Evolutionary conservation across 768 basidiomycete genomes (phyloP).

Genomic region (Pisolithus orientalis): DNA sequence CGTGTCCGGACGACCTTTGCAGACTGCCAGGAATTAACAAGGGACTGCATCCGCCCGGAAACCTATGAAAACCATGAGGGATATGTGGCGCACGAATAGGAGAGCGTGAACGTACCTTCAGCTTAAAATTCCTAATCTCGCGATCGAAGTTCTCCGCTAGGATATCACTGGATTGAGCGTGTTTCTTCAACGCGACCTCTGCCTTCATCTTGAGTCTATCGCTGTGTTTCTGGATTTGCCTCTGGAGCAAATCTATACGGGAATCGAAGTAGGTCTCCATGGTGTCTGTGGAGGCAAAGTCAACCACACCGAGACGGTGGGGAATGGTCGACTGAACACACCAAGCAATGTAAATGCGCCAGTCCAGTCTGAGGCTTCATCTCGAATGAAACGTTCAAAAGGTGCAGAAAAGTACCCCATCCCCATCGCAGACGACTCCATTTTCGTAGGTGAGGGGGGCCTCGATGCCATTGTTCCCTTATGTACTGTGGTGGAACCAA

Average conservation of each 20-base stretch:
- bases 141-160: conserved; percentile 76
- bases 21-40: conserved; percentile 89
- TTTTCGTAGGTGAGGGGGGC: conserved; percentile 33
- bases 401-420: conserved; percentile 58
- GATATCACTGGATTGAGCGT: conserved; percentile 46
- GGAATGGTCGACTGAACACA: conserved; percentile 27
- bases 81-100: not conserved
- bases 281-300: conserved; percentile 53
- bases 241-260: conserved; percentile 74
- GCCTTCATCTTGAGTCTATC: conserved; percentile 78
- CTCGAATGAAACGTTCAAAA: conserved; percentile 69
- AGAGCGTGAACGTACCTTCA: conserved; percentile 43
- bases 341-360: conserved; percentile 84
- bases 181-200: conserved; percentile 73
- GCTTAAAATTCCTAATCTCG: conserved; percentile 80
- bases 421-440: conserved; percentile 24
- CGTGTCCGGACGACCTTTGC: conserved; percentile 79
- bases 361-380: conserved; percentile 71
- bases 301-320: not conserved
- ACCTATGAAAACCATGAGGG: conserved; percentile 43
- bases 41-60: conserved; percentile 66
- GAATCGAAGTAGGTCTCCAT: conserved; percentile 95
- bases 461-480: conserved; percentile 25
- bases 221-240: conserved; percentile 81
- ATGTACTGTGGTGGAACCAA: conserved; percentile 1